phyloP scores from a whole-genome alignment of 768 basidiomycete genomes.

The Podaxis rugospora region DNA sequence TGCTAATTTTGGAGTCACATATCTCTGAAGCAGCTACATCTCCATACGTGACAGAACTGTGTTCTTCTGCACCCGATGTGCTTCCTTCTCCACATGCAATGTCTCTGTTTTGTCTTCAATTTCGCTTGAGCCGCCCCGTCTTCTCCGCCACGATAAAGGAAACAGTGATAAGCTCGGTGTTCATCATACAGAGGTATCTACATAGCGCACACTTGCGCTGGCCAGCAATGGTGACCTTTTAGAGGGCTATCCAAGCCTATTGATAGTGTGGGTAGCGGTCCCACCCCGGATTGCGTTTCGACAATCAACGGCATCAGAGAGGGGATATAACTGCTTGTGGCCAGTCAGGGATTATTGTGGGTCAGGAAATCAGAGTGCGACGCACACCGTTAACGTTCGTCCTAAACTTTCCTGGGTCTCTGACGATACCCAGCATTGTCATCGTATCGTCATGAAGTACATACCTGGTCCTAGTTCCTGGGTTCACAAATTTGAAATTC shows the following conservation, averaged over 20 bases:
- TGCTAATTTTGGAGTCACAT: not conserved
- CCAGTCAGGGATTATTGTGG: not conserved
- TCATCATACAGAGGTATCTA: constrained; percentile 43
- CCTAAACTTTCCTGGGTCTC: constrained; percentile 37
- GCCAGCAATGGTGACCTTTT: constrained; percentile 44
- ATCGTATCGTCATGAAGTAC: constrained; percentile 38
- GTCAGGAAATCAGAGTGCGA: not conserved
- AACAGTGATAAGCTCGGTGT: constrained; percentile 49
- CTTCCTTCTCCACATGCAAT: not conserved
- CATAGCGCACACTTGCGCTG: constrained; percentile 42
- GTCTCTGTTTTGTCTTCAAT: not conserved
- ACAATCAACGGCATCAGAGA: constrained; percentile 27
- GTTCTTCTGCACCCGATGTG: not conserved
- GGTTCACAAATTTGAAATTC: not conserved
- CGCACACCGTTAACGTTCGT: constrained; percentile 30
- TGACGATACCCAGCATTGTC: constrained; percentile 47
- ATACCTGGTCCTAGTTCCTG: constrained; percentile 26
- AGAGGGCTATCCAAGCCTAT: constrained; percentile 27
- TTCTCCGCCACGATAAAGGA: constrained; percentile 56
- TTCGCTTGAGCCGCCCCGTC: constrained; percentile 25
- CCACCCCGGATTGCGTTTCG: constrained; percentile 28
- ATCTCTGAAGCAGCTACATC: not conserved
- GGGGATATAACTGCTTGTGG: not conserved
- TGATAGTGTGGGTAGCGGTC: constrained; percentile 37
- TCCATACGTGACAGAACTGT: not conserved